These are phyloP conservation scores for Paraurostyla sp. DNA, from an alignment of 73 alveolate species.

Conservation along the genomic window DNA sequence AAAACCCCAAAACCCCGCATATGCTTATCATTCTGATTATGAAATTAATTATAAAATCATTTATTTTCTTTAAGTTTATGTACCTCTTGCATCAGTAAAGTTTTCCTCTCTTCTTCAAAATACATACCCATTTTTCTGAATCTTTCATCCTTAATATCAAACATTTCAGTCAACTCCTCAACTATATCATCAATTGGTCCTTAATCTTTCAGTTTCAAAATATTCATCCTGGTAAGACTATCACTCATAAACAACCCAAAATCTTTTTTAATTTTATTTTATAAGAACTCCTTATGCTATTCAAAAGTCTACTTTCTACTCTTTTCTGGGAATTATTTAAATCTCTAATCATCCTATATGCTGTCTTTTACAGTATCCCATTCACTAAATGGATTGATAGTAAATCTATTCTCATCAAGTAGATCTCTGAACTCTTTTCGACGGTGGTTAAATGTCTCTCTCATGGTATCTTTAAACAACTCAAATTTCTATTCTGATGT, in stretches of 20 bases:
- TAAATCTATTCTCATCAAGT: conserved; percentile 26
- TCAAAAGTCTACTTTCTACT: conserved; percentile 15
- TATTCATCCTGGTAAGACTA: conserved; percentile 15
- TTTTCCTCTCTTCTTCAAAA: conserved; percentile 27
- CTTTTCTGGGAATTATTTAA: conserved; percentile 39
- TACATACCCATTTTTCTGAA: background rate
- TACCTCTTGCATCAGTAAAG: too few species aligned
- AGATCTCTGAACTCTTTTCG: conserved; percentile 53
- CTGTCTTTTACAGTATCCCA: conserved; percentile 34
- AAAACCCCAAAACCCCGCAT: too few species aligned
- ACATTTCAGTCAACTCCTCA: conserved; percentile 44
- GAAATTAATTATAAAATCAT: too few species aligned
- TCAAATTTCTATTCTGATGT: background rate
- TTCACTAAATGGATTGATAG: conserved; percentile 18
- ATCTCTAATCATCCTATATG: conserved; percentile 27
- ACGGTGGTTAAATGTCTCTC: background rate
- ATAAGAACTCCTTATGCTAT: conserved; percentile 6
- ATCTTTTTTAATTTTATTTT: conserved; percentile 28
- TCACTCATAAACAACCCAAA: background rate
- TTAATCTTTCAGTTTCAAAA: background rate
- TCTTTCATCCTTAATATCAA: conserved; percentile 46
- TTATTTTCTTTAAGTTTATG: too few species aligned
- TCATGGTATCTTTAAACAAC: conserved; percentile 25
- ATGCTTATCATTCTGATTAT: too few species aligned
- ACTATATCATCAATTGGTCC: background rate